These are phyloP conservation scores for Clarireedia paspali DNA, from an alignment of 2,329 filamentous ascomycete species.

Conservation along the genomic window DNA sequence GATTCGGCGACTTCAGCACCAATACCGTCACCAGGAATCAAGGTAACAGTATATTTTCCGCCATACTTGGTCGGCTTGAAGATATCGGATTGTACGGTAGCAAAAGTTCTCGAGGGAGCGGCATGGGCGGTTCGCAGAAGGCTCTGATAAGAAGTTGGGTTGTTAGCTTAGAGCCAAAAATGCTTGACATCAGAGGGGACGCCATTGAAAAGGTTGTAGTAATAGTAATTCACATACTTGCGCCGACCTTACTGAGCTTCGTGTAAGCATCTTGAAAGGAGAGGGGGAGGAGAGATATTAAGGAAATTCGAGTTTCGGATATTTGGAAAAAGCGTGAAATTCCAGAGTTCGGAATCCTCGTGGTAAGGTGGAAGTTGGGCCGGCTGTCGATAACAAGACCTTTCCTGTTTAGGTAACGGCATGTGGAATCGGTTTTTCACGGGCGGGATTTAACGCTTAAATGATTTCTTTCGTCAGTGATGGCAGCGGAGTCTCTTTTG, in stretches of 20 bases:
- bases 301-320: not conserved
- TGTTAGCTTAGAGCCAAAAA: slow-evolving; percentile 8
- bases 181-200: slow-evolving; percentile 9
- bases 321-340: slow-evolving; percentile 3
- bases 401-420: slow-evolving; percentile 8
- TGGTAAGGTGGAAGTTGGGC: slow-evolving; percentile 8
- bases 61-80: slow-evolving; percentile 97
- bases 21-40: slow-evolving; percentile 98
- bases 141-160: slow-evolving; percentile 27
- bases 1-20: slow-evolving; percentile 96
- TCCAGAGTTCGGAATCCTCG: slow-evolving; percentile 1
- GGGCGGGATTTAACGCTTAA: slow-evolving; percentile 7
- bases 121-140: slow-evolving; percentile 27
- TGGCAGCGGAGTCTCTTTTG: too few relatives aligned
- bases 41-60: slow-evolving; percentile 97
- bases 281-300: slow-evolving; percentile 1
- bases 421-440: slow-evolving; percentile 7
- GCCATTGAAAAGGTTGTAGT: slow-evolving; percentile 20
- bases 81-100: slow-evolving; percentile 86
- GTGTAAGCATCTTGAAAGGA: slow-evolving; percentile 25
- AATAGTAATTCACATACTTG: slow-evolving; percentile 33
- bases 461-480: not conserved
- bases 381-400: not conserved
- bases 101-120: slow-evolving; percentile 41
- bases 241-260: slow-evolving; percentile 33